These are phyloP conservation scores for Setaria viridis DNA, from an alignment of 202 grass and related monocot genomes.

Conservation along the genomic window DNA sequence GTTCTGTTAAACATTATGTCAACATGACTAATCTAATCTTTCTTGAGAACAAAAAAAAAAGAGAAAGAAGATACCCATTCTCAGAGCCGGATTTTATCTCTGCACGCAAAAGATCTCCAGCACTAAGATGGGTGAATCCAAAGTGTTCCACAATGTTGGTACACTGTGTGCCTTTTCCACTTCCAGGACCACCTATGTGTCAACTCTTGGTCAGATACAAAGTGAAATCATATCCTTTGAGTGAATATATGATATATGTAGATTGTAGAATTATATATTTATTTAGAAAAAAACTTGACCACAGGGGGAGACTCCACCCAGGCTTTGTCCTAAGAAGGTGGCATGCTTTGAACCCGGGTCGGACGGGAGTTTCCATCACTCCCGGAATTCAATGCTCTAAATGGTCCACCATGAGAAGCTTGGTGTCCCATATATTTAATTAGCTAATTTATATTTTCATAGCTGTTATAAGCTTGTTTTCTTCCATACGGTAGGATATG, in stretches of 20 bases:
- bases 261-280: background rate
- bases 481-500: constrained; percentile 19
- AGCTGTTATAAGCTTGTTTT: background rate
- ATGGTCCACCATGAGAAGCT: background rate
- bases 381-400: background rate
- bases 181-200: constrained; percentile 82
- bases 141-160: constrained; percentile 85
- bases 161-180: constrained; percentile 93
- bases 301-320: background rate
- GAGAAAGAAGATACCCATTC: constrained; percentile 64
- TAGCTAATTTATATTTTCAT: constrained; percentile 5
- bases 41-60: background rate
- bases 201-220: constrained; percentile 39
- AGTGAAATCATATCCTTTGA: background rate
- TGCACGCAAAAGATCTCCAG: constrained; percentile 88
- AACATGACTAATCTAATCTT: background rate
- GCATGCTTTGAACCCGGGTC: background rate
- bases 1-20: constrained; percentile 55
- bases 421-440: background rate
- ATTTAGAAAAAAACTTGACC: background rate
- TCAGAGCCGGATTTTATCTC: constrained; percentile 84
- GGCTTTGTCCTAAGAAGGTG: background rate
- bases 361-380: background rate
- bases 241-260: background rate
- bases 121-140: constrained; percentile 96